These are phyloP conservation scores for Fusarium metavorans DNA, from an alignment of 2,329 filamentous ascomycete genomes.

Conservation along the genomic window DNA sequence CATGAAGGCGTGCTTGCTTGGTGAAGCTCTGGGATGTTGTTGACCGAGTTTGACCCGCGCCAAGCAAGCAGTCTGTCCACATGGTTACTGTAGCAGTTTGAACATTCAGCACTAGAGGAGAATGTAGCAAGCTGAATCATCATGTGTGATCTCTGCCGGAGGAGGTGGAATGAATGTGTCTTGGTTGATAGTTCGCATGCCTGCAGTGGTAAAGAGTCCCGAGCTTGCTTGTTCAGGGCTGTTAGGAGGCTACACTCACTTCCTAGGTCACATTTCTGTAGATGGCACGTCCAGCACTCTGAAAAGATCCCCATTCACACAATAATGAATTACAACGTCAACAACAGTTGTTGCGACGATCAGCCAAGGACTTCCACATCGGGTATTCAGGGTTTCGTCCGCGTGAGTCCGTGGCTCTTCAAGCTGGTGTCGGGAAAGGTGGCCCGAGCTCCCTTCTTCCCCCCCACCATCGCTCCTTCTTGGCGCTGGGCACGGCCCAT, in stretches of 20 bases:
- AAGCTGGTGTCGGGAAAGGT: neutral
- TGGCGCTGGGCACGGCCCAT: neutral
- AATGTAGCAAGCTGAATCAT: neutral
- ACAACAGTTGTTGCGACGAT: neutral
- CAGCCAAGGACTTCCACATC: constrained; percentile 9
- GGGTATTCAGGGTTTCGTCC: constrained; percentile 4
- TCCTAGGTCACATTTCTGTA: neutral
- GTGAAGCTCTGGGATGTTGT: neutral
- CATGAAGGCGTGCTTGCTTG: neutral
- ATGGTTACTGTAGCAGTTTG: neutral
- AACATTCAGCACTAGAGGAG: neutral
- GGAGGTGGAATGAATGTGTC: neutral
- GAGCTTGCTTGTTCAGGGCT: neutral
- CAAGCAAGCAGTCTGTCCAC: neutral
- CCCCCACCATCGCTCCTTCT: neutral
- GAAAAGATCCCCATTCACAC: neutral
- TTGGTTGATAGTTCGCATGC: neutral
- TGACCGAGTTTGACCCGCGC: neutral
- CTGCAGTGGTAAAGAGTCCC: neutral
- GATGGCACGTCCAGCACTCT: neutral
- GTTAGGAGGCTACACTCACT: neutral
- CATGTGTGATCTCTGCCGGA: neutral
- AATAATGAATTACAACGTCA: neutral
- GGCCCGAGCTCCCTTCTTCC: constrained; percentile 27
- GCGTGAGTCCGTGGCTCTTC: neutral